Evolutionary conservation across 768 basidiomycete species (phyloP), one percentile per base, ranked within the genome.

Genomic region (Rickenella mellea): DNA sequence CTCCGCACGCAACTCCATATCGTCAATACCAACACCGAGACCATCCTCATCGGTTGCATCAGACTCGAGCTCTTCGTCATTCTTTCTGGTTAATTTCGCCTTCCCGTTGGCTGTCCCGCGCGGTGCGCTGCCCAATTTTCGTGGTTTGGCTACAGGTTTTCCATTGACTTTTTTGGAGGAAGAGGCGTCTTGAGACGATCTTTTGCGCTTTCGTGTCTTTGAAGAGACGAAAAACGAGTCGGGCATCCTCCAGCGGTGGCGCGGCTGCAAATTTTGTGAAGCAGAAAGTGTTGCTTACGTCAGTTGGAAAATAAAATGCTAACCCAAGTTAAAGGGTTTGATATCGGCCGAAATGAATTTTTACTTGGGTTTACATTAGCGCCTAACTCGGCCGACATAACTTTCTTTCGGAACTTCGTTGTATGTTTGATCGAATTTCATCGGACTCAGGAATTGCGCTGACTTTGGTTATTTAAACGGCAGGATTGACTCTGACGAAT

Each of bases 171-270:
- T 60, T 47, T 53, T 55, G 37, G 58, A 50, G 44, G 27, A n/a
- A 21, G 52, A 45, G 3, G 51, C 50, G 31, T 51, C 55, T 6
- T 64, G 54, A 11, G 57, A 53, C 11, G 66, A 43, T 21, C 78
- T 76, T 55, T 78, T 83, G 46, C 80, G 72, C 56, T 84, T 86
- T 39, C 72, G 69, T 46, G 62, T 64, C 58, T 76, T 81, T 39
- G 63, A 61, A 12, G 68, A 67, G 24, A 78, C 66, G 64, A 92
- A 91, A 67, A 92, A 92, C 10, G 83, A 63, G 70, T 90, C 87
- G 25, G 84, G 81, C 87, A 91, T 90, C n/a, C 46, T 22, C 27
- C 28, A 20, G 47, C 11, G 21, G 12, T 25, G 41, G 32, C n/a
- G n/a, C n/a, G n/a, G n/a, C n/a, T n/a, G n/a, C n/a, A n/a, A n/a